Percentiles rank a stretch among this genome's conserved stretches.
Conservation (phyloP, 768 basidiomycete species). For the Lactarius trivialis region DNA sequence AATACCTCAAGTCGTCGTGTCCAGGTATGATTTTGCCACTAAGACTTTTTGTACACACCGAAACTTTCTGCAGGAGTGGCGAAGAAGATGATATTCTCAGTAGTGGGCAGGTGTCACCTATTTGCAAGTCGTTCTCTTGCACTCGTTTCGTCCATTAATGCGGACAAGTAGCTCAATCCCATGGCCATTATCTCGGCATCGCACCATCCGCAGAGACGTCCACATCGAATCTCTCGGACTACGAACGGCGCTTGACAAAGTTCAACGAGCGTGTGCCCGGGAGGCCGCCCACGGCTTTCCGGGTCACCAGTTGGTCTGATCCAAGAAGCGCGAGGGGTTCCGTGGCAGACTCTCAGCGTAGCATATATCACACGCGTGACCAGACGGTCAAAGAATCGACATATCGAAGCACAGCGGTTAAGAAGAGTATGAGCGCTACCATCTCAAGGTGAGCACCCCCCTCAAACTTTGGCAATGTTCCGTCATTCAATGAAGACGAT, state of each 20-base stretch:
- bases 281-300: constrained; percentile 33
- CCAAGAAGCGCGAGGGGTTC: constrained; percentile 38
- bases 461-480: not conserved
- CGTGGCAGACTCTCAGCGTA: not conserved
- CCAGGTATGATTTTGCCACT: constrained; percentile 30
- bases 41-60: not conserved
- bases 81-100: constrained; percentile 68
- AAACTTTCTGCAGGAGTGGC: constrained; percentile 21
- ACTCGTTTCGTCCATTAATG: not conserved
- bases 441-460: constrained; percentile 3
- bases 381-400: constrained; percentile 3
- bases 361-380: constrained; percentile 6
- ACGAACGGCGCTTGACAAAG: constrained; percentile 31
- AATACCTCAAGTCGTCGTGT: constrained; percentile 37
- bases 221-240: constrained; percentile 28
- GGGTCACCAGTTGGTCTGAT: constrained; percentile 52
- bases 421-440: constrained; percentile 1
- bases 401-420: not conserved
- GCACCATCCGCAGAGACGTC: constrained; percentile 17
- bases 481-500: constrained; percentile 4
- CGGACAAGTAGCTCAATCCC: constrained; percentile 3
- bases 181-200: constrained; percentile 8
- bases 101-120: constrained; percentile 71
- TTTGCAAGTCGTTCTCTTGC: constrained; percentile 38
- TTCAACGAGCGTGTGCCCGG: constrained; percentile 39